phyloP scores from a whole-genome alignment of 2,329 filamentous ascomycete species.

The Metarhizium rileyi region DNA sequence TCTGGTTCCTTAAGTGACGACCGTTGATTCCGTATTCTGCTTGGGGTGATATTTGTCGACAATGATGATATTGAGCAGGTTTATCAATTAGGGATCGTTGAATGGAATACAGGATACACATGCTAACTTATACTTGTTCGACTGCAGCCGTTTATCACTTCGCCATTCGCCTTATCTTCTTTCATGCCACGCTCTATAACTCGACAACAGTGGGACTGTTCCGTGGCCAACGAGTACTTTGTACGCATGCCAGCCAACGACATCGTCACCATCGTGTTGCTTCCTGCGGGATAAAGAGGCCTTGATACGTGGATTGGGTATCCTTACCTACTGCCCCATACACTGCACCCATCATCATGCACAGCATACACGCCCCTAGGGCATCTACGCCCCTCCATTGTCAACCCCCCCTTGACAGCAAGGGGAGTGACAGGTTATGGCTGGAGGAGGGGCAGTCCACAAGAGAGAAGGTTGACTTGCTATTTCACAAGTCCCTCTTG shows the following conservation, averaged over 20 bases:
- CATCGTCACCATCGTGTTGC: constrained; percentile 18
- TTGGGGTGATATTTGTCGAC: neutral
- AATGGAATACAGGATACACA: constrained; percentile 22
- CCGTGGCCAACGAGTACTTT: constrained; percentile 18
- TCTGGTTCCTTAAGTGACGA: neutral
- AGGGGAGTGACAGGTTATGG: constrained; percentile 16
- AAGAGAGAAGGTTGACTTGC: neutral
- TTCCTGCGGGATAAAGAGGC: constrained; percentile 26
- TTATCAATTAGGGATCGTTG: constrained; percentile 8
- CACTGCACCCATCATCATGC: constrained; percentile 15
- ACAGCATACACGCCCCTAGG: constrained; percentile 18
- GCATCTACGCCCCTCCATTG: constrained; percentile 15
- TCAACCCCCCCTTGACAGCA: constrained; percentile 4
- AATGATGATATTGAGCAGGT: constrained; percentile 7
- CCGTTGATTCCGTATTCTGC: neutral
- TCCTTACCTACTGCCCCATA: constrained; percentile 28
- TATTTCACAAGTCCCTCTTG: constrained; percentile 5
- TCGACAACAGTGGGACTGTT: constrained; percentile 21
- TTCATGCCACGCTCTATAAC: constrained; percentile 8
- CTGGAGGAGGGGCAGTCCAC: constrained; percentile 11
- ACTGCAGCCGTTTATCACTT: constrained; percentile 14
- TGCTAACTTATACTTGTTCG: constrained; percentile 31
- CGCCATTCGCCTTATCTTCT: constrained; percentile 14
- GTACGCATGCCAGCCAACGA: constrained; percentile 18
- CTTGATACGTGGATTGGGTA: constrained; percentile 30